Evolutionary conservation across 768 basidiomycete genomes (phyloP), one percentile per base, ranked within the genome.

Genomic region (Cystobasidium ongulense): DNA sequence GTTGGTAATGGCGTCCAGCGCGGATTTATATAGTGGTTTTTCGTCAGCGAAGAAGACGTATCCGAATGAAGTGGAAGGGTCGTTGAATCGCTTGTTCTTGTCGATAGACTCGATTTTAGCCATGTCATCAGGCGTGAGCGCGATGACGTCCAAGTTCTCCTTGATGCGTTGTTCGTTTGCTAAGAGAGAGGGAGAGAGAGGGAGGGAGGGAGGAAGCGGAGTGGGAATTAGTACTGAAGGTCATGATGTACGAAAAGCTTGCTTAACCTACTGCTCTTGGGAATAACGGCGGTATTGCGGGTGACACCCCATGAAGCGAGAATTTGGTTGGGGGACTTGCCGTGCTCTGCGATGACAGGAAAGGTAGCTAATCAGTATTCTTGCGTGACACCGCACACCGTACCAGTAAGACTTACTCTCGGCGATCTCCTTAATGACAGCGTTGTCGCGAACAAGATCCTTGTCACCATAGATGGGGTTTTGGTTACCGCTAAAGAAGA

Each of bases 381-480:
- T n/a, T n/a, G n/a, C n/a, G n/a, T n/a, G n/a, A n/a, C n/a, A n/a
- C n/a, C n/a, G n/a, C 21, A 13, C 13, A 5, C 27, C 17, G 5
- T n/a, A 63, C 33, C 15, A 27, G 25, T 18, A 13, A 3, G 52
- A 72, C 68, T 17, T 25, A 72, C 71, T 36, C 54, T 61, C 39
- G 1, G 71, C 71, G 31, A 72, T 72, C 71, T 72, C 71, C 29
- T 11, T 33, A 39, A 72, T 63, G 41, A 43, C 59, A 8, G 54
- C 25, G 66, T 73, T 29, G n/a, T 73, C 65, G 7, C 65, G 41
- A 33, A 74, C 66, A 70, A 74, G 72, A 11, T 68, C 15, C 2
- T 27, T 41, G 27, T 59, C 70, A 17, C 74, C 74, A 54, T 74
- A 74, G 53, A 74, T 74, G 18, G 74, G 74, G 57, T 74, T 74